Conservation (phyloP, 495 filamentous ascomycete genomes). For the Parathielavia appendiculata region DNA sequence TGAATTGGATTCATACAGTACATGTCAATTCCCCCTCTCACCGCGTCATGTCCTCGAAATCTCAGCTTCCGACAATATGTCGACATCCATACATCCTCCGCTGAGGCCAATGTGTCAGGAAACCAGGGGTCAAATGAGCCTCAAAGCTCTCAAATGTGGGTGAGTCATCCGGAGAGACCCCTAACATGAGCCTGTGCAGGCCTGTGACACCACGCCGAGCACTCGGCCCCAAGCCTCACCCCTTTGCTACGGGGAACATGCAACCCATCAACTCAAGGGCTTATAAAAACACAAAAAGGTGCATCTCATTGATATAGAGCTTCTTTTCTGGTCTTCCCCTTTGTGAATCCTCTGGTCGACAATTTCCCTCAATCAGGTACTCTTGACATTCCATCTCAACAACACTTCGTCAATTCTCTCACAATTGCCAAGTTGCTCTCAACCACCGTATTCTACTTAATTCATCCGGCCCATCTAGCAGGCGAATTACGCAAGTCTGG, state of each 20-base stretch:
- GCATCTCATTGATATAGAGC: not conserved
- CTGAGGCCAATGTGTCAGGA: not conserved
- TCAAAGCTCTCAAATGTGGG: not conserved
- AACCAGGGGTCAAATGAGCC: not conserved
- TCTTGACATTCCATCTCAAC: not conserved
- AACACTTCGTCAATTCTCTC: not conserved
- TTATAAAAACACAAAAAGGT: not conserved
- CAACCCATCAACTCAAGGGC: not conserved
- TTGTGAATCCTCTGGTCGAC: too few relatives aligned
- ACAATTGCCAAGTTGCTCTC: not conserved
- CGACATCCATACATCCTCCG: not conserved
- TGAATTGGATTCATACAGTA: not conserved
- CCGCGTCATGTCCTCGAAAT: too few relatives aligned
- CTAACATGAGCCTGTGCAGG: not conserved
- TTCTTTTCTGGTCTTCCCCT: not conserved
- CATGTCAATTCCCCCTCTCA: not conserved
- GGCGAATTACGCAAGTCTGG: not conserved
- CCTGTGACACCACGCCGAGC: conserved; percentile 1
- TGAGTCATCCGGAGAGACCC: conserved; percentile 19
- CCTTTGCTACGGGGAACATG: not conserved
- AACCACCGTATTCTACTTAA: not conserved
- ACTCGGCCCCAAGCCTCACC: conserved; percentile 13
- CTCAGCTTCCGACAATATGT: not conserved
- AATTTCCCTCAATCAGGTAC: too few relatives aligned
- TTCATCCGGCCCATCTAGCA: not conserved